These are phyloP conservation scores for Abrus pulchellus DNA, from an alignment of 306 rosid genomes.

Conservation along the genomic window DNA sequence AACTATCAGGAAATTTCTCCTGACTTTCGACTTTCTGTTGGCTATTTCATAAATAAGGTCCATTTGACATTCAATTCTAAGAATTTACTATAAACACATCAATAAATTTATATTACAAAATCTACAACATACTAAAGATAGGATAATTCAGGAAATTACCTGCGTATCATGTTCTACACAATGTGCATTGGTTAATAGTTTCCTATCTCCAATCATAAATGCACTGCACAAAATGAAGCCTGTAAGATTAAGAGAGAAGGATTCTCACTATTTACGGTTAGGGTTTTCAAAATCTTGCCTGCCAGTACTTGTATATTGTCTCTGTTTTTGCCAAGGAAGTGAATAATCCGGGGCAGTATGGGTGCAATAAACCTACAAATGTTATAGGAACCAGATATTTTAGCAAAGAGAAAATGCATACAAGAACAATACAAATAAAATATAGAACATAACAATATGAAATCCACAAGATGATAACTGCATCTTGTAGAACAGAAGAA, in stretches of 20 bases:
- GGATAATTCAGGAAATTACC: constrained; percentile 58
- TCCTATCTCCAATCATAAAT: constrained; percentile 87
- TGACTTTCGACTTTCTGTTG: constrained; percentile 14
- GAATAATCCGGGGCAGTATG: constrained; percentile 97
- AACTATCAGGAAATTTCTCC: constrained; percentile 32
- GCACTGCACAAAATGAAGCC: constrained; percentile 74
- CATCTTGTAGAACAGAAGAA: constrained; percentile 16
- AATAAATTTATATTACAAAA: constrained; percentile 32
- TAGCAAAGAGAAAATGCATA: constrained; percentile 32
- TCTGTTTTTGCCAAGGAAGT: constrained; percentile 99
- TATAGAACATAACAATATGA: neutral
- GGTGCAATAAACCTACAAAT: constrained; percentile 90
- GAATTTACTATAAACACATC: constrained; percentile 27
- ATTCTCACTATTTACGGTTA: constrained; percentile 20
- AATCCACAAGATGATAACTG: constrained; percentile 24
- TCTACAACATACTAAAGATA: constrained; percentile 44
- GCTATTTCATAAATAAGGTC: constrained; percentile 23
- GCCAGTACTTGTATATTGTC: constrained; percentile 96
- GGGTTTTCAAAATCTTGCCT: constrained; percentile 71
- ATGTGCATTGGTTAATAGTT: constrained; percentile 95
- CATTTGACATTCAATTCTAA: constrained; percentile 24
- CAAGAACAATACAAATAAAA: constrained; percentile 16
- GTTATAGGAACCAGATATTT: constrained; percentile 30
- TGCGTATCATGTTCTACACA: constrained; percentile 97
- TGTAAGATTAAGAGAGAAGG: constrained; percentile 46